Evolutionary conservation across 2,329 filamentous ascomycete species (phyloP), one percentile per base, ranked within the genome.

Genomic region (Drechslerella dactyloides): DNA sequence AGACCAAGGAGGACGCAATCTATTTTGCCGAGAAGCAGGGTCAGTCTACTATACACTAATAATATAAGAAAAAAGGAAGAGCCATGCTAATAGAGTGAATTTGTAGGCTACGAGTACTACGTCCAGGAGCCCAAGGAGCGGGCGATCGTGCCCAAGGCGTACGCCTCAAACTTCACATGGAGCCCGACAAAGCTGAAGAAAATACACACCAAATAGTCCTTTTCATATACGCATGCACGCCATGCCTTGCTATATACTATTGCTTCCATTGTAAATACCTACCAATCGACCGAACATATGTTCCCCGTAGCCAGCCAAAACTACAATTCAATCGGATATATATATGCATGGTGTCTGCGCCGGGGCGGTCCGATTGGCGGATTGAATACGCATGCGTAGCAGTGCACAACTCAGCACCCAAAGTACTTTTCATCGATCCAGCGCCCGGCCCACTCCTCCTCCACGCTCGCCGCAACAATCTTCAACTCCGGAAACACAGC

Each of bases 121-220:
- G 93, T 99, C 23, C 94, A 97, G 84, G 94, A 97, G 82, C 93
- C 94, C 37, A 96, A 97, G 78, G 86, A 87, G 81, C 87, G 94
- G 79, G 90, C 89, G 78, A 89, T 97, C 77, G 83, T 87, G 15
- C 90, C 92, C 73, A 99, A 99, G 86, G 90, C 91, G 10, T 99
- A 99, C 80, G 93, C 94, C 73, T 96, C 96, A 82, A 96, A 97
- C 83, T 99, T 97, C 81, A 61, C 73, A 50, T 73, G 69, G 69
- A 73, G 62, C 30, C 19, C 53, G 7, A 69, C 57, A 48, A 75
- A 76, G 40, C 51, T 77, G 37, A 76, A 76, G 66, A 74, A 76
- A 35, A 77, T 77, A 46, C 72, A 74, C 33, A 75, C 76, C 5
- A 77, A 77, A 68, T 77, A 76, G 53, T 51, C 24, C 4, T 13